Percentiles rank a stretch among this genome's conserved stretches.
Conservation (phyloP, 768 basidiomycete genomes). For the Panellus pusillus region DNA sequence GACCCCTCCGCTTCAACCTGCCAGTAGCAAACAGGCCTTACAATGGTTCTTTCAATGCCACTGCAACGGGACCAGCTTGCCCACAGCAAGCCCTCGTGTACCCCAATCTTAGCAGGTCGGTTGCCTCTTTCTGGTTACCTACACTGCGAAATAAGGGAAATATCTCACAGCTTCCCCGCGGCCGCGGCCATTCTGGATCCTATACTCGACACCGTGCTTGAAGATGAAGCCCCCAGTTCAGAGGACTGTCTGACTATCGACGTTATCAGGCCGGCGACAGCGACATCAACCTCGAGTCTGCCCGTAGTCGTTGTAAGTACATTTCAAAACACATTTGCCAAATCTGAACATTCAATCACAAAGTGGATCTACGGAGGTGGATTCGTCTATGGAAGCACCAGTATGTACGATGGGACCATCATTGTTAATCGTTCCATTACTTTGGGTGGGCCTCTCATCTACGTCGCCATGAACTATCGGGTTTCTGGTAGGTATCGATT, state of each 20-base stretch:
- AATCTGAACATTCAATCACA: not conserved
- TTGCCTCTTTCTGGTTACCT: slow-evolving; percentile 1
- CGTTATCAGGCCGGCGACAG: slow-evolving; percentile 40
- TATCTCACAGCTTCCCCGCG: slow-evolving; percentile 25
- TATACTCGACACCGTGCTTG: not conserved
- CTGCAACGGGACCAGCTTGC: slow-evolving; percentile 44
- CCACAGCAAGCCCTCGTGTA: slow-evolving; percentile 39
- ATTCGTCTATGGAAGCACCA: slow-evolving; percentile 14
- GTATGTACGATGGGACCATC: slow-evolving; percentile 28
- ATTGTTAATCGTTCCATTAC: slow-evolving; percentile 29
- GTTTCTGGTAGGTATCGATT: slow-evolving; percentile 14
- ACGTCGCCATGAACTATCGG: slow-evolving; percentile 36
- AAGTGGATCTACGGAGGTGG: slow-evolving; percentile 47
- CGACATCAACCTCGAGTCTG: slow-evolving; percentile 35
- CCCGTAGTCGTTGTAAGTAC: slow-evolving; percentile 48
- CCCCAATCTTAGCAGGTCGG: slow-evolving; percentile 28
- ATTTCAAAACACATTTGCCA: not conserved
- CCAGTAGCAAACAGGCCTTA: slow-evolving; percentile 40
- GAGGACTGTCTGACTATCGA: slow-evolving; percentile 44
- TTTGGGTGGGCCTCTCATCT: slow-evolving; percentile 28
- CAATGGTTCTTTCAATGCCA: slow-evolving; percentile 35
- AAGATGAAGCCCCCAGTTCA: not conserved
- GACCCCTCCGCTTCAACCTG: slow-evolving; percentile 34
- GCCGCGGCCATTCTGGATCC: slow-evolving; percentile 43
- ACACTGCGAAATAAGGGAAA: slow-evolving; percentile 6